Conservation (phyloP, 2,329 filamentous ascomycete species). For the Aspergillus brunneoviolaceus region DNA sequence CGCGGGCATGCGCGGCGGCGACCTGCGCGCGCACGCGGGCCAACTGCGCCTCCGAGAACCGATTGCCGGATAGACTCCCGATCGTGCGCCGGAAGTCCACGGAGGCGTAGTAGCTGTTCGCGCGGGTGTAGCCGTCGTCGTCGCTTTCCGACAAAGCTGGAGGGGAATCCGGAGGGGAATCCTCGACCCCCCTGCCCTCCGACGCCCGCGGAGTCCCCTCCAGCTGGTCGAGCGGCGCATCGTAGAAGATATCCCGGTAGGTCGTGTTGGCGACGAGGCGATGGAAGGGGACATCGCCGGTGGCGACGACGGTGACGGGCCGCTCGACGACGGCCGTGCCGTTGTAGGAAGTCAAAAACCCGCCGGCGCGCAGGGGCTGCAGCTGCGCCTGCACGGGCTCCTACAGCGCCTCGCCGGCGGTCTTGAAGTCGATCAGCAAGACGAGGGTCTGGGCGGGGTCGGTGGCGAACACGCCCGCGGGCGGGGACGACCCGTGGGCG, state of each 20-base stretch:
- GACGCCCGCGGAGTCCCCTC: neutral
- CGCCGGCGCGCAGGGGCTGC: constrained; percentile 40
- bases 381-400: constrained; percentile 37
- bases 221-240: constrained; percentile 44
- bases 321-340: constrained; percentile 36
- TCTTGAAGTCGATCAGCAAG: constrained; percentile 71
- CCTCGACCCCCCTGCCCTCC: neutral
- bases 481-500: constrained; percentile 18
- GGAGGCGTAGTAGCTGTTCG: constrained; percentile 68
- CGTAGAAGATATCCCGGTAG: constrained; percentile 52
- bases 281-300: constrained; percentile 49
- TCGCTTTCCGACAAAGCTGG: too few relatives aligned
- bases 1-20: constrained; percentile 49
- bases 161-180: too few relatives aligned
- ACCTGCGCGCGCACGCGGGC: constrained; percentile 49
- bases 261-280: constrained; percentile 36
- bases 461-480: constrained; percentile 56
- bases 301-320: constrained; percentile 50
- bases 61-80: constrained; percentile 51
- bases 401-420: constrained; percentile 42
- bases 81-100: constrained; percentile 56
- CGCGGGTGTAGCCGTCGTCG: constrained; percentile 43
- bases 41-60: constrained; percentile 49
- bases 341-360: constrained; percentile 48
- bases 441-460: constrained; percentile 56